Evolutionary conservation across 2,329 filamentous ascomycete genomes (phyloP), one percentile per base, ranked within the genome.

Genomic region (Colletotrichum endophyticum): DNA sequence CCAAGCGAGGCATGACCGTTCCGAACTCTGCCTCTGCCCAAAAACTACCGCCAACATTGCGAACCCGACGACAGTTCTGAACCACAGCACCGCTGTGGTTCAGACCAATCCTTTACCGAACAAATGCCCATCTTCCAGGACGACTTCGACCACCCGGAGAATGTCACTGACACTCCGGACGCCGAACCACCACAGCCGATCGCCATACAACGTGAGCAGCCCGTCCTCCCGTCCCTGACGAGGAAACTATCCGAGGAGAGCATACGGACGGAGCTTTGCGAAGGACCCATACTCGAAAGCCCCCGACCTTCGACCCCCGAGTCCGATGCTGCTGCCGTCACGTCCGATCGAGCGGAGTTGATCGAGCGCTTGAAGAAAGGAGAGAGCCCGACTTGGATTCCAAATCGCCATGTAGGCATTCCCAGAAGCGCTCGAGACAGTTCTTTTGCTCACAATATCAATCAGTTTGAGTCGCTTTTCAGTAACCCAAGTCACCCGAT

Each of bases 321-420:
- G 30, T 79, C 79, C 27, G 81, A 82, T 36, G 61, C 75, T 8
- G 74, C 80, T 11, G 80, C 78, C n/a, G 78, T 85, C 15, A 88
- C 87, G 44, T 89, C 88, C 22, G 92, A 95, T 83, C 91, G 96
- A 78, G 92, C 92, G 73, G 94, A 96, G 84, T 87, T 98, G 80
- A 98, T 99, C 73, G 92, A 96, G 84, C 91, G 93, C 78, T 89
- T 98, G 79, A 98, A 98, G 86, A 92, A 91, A 83, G 92, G 92
- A 36, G 93, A 96, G 84, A 94, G 92, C 81, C 93, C 95, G 49
- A 91, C 92, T 6, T 97, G 95, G 95, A 88, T 93, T 53, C 91
- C 92, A 32, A 92, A 89, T 82, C 89, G 90, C 80, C 89, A 91
- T 88, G 93, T 92, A 85, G 70, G 87, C 44, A n/a, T 64, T 19